These are phyloP conservation scores for Eleusine indica DNA, from an alignment of 176 grass and related monocot genomes.

Conservation along the genomic window DNA sequence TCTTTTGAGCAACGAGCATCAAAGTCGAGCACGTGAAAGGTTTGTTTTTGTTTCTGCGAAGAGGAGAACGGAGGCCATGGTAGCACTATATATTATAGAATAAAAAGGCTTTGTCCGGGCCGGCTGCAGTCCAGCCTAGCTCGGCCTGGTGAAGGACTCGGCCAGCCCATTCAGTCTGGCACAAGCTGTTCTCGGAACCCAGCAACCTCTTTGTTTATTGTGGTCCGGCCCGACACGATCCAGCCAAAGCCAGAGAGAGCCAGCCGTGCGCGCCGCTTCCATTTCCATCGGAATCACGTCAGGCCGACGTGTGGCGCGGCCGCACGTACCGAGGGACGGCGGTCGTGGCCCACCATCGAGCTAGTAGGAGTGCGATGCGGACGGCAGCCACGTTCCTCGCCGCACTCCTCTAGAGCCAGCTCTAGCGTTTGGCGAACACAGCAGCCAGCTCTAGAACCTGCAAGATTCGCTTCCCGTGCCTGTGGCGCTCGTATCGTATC, in stretches of 20 bases:
- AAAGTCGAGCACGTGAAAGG: neutral
- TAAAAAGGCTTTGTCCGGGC: neutral
- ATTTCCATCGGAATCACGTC: neutral
- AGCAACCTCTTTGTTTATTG: neutral
- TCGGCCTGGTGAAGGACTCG: neutral
- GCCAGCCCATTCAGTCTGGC: slow-evolving; percentile 2
- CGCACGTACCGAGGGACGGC: neutral
- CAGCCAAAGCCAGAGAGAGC: neutral
- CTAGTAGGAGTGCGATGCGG: neutral
- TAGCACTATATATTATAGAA: too few species aligned
- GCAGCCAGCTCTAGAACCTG: slow-evolving; percentile 37
- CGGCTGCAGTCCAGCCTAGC: neutral
- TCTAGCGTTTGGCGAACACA: neutral
- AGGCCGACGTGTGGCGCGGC: slow-evolving; percentile 8
- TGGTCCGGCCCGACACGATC: neutral
- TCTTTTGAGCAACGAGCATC: neutral
- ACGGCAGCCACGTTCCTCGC: slow-evolving; percentile 2
- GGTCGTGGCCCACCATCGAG: neutral
- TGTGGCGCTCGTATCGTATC: neutral
- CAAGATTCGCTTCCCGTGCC: slow-evolving; percentile 13
- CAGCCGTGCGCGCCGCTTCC: neutral
- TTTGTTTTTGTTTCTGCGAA: neutral
- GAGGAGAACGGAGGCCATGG: neutral
- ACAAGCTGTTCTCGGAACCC: neutral
- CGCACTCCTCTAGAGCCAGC: slow-evolving; percentile 12